Conservation (phyloP, 257 asterid species). For the Lantana camara region DNA sequence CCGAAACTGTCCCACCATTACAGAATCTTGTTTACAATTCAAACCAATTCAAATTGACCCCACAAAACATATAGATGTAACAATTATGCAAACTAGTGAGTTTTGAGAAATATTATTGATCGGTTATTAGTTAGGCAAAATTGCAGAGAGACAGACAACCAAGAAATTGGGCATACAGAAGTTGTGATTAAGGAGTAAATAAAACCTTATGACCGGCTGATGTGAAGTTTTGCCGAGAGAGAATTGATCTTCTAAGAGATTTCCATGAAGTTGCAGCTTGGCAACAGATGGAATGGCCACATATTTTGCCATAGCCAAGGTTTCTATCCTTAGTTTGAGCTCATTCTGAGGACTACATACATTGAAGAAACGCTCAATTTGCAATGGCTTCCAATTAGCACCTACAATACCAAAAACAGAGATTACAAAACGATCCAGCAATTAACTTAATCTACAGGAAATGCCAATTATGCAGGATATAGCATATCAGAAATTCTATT, state of each 20-base stretch:
- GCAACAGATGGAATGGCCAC: slow-evolving; percentile 45
- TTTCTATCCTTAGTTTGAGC: slow-evolving; percentile 36
- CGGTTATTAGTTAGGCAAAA: not conserved
- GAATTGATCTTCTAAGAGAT: slow-evolving; percentile 33
- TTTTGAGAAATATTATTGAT: not conserved
- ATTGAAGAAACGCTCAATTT: slow-evolving; percentile 32
- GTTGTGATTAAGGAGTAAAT: slow-evolving; percentile 11
- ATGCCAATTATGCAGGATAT: not conserved
- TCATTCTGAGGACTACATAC: slow-evolving; percentile 30
- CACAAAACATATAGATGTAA: slow-evolving; percentile 1
- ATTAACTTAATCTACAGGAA: not conserved
- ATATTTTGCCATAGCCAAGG: slow-evolving; percentile 55
- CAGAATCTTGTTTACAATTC: slow-evolving; percentile 1
- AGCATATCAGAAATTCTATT: slow-evolving; percentile 4
- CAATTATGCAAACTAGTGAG: not conserved
- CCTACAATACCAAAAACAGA: slow-evolving; percentile 29
- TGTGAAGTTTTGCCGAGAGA: slow-evolving; percentile 34
- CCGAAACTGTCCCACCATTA: slow-evolving; percentile 15
- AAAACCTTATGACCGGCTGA: slow-evolving; percentile 49
- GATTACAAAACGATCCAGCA: not conserved
- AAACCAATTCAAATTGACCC: not conserved
- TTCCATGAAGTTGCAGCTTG: slow-evolving; percentile 52
- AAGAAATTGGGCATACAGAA: slow-evolving; percentile 23
- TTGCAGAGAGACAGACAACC: slow-evolving; percentile 30
- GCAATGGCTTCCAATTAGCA: slow-evolving; percentile 28